A percentile compares a stretch with the other conserved stretches of the same genome.
Conservation (phyloP, 139 green algal genomes). For the Axilococcus clingmanii region DNA sequence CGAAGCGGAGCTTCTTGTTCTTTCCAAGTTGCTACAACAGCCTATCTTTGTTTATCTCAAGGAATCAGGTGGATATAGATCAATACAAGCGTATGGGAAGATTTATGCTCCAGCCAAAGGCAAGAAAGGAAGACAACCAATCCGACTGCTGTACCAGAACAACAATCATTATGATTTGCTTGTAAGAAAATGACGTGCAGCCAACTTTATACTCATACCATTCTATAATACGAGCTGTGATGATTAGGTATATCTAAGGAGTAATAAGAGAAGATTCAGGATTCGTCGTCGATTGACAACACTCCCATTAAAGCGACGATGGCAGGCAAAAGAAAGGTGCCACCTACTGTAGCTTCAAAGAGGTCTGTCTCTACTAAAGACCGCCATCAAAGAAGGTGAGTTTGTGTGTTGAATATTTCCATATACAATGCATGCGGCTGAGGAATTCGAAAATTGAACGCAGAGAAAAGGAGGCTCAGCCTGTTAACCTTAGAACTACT, state of each 20-base stretch:
- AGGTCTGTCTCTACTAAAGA: too few species aligned
- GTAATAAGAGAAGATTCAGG: background rate
- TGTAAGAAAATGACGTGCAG: slow-evolving; percentile 18
- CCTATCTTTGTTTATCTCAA: slow-evolving; percentile 41
- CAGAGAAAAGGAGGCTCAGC: too few species aligned
- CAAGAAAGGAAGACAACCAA: slow-evolving; percentile 17
- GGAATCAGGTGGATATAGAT: slow-evolving; percentile 18
- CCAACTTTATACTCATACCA: slow-evolving; percentile 23
- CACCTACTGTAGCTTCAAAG: too few species aligned
- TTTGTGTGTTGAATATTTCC: too few species aligned
- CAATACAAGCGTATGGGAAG: slow-evolving; percentile 47
- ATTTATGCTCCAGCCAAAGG: slow-evolving; percentile 36
- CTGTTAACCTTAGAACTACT: too few species aligned
- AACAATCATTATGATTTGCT: slow-evolving; percentile 64
- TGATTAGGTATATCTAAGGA: background rate
- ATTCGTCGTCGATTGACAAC: too few species aligned
- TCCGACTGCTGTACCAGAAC: slow-evolving; percentile 40
- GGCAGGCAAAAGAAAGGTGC: too few species aligned
- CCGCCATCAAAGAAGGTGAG: too few species aligned
- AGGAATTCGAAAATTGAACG: too few species aligned
- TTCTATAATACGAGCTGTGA: slow-evolving; percentile 25
- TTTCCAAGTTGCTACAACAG: slow-evolving; percentile 42
- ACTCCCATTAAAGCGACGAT: too few species aligned
- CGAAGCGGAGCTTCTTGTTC: slow-evolving; percentile 53
- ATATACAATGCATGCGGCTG: too few species aligned